A percentile compares a stretch with the other conserved stretches of the same genome.
Conservation (phyloP, 1,284 basidiomycete genomes). For the Cryptococcus sp. region DNA sequence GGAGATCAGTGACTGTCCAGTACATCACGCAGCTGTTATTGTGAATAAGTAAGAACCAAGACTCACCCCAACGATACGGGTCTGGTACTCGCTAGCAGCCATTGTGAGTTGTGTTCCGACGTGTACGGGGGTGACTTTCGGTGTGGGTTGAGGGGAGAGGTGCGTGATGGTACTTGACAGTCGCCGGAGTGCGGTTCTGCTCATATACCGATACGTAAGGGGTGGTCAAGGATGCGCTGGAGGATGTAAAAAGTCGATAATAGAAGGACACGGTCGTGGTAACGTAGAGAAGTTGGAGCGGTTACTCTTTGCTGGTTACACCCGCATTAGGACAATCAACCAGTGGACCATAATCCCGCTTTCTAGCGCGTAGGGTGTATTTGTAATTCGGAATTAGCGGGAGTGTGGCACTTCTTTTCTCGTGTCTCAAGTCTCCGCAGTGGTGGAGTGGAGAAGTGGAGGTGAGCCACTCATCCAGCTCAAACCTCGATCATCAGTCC, state of each 20-base stretch:
- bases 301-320: too few relatives aligned
- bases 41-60: not conserved
- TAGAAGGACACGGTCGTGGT: too few relatives aligned
- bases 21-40: not conserved
- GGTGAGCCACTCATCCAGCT: too few relatives aligned
- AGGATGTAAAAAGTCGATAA: not conserved
- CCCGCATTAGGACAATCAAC: too few relatives aligned
- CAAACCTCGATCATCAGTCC: too few relatives aligned
- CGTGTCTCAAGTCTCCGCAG: too few relatives aligned
- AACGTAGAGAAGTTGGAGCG: not conserved
- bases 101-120: slow-evolving; percentile 12
- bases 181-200: slow-evolving; percentile 24
- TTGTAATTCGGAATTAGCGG: too few relatives aligned
- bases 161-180: slow-evolving; percentile 18
- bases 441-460: too few relatives aligned
- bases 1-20: not conserved
- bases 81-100: slow-evolving; percentile 30
- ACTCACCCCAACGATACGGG: slow-evolving; percentile 41
- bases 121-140: not conserved
- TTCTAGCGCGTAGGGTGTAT: too few relatives aligned
- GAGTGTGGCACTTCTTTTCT: too few relatives aligned
- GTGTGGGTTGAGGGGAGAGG: slow-evolving; percentile 3
- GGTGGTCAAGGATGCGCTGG: not conserved
- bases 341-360: too few relatives aligned
- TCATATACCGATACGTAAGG: slow-evolving; percentile 18